phyloP scores from a whole-genome alignment of 345 rosid genomes.

The Syzygium aqueum region DNA sequence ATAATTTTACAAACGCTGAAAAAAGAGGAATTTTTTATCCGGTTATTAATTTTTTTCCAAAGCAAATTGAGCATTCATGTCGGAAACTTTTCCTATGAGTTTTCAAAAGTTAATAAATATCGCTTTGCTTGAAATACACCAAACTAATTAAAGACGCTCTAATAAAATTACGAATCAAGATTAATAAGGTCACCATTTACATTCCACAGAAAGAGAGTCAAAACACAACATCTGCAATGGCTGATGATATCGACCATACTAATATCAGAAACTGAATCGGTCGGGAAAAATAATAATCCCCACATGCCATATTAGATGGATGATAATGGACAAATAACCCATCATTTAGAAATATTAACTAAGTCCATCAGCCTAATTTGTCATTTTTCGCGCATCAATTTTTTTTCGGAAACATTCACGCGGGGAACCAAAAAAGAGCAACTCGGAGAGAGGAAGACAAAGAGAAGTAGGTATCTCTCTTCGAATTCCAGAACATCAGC shows the following conservation, averaged over 20 bases:
- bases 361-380: neutral
- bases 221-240: neutral
- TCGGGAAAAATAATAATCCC: neutral
- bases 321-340: neutral
- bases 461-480: neutral
- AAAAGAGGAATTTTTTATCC: fast-evolving
- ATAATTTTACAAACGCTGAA: neutral
- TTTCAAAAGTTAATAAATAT: neutral
- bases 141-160: neutral
- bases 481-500: neutral
- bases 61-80: neutral
- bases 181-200: neutral
- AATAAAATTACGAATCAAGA: neutral
- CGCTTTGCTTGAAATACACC: neutral
- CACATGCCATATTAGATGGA: neutral
- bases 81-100: neutral
- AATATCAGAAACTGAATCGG: neutral
- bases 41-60: neutral
- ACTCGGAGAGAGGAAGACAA: neutral
- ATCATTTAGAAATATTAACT: neutral
- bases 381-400: neutral
- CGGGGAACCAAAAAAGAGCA: neutral
- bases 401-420: neutral
- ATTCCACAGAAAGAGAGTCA: neutral
- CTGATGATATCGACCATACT: neutral